Conservation (phyloP, 2,329 filamentous ascomycete genomes). For the Monosporascus sp. region DNA sequence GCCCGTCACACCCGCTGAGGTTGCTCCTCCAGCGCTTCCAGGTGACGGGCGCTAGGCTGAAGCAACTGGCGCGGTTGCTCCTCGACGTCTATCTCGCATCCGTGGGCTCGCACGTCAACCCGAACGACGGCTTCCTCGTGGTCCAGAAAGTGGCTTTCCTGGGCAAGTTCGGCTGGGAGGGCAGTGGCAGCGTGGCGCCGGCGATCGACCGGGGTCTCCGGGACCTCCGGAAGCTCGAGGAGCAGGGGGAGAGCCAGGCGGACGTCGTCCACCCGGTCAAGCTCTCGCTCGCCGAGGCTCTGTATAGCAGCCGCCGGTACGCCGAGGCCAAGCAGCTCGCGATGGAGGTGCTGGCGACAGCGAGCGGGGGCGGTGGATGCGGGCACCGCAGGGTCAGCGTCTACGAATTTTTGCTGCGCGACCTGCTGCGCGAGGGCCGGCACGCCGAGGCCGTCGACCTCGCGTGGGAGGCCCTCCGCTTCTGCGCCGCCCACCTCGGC, state of each 20-base stretch:
- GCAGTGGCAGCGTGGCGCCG: background rate
- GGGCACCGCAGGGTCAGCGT: background rate
- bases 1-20: background rate
- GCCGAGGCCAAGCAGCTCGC: background rate
- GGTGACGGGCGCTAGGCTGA: background rate
- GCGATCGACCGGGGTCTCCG: conserved; percentile 5
- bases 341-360: background rate
- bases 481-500: conserved; percentile 9
- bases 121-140: background rate
- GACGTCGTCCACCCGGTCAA: background rate
- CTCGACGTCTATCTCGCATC: background rate
- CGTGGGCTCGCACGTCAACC: background rate
- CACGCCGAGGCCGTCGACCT: conserved; percentile 8
- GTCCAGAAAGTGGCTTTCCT: background rate
- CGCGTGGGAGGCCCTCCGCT: conserved; percentile 3
- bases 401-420: background rate
- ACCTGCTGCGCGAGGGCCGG: background rate
- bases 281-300: conserved; percentile 3
- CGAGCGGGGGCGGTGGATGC: background rate
- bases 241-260: conserved; percentile 1
- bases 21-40: background rate
- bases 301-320: background rate
- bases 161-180: background rate
- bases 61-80: background rate
- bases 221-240: conserved; percentile 4